Percentiles rank a stretch among this genome's conserved stretches.
Conservation (phyloP, 441 rosid species). For the Adansonia grandidieri region DNA sequence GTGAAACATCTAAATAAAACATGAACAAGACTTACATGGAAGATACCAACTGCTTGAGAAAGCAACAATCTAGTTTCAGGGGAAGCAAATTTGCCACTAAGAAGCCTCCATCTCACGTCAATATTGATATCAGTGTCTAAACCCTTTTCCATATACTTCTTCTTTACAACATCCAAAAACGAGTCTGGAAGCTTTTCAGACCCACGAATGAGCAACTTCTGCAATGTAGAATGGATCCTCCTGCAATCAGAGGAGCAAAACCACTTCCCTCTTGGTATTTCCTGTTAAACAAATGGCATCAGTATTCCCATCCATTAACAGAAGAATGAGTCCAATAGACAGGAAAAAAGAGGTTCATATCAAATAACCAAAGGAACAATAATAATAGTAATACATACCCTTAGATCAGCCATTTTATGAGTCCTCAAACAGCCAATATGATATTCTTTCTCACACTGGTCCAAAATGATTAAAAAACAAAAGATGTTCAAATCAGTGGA, state of each 20-base stretch:
- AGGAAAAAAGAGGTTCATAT: not conserved
- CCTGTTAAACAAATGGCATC: conserved; percentile 49
- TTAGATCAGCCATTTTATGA: conserved; percentile 67
- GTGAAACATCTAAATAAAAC: conserved; percentile 1
- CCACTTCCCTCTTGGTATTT: conserved; percentile 76
- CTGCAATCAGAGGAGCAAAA: conserved; percentile 68
- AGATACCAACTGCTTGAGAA: conserved; percentile 67
- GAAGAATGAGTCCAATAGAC: not conserved
- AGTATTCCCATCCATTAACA: conserved; percentile 14
- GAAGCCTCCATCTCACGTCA: conserved; percentile 70
- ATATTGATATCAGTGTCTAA: conserved; percentile 36
- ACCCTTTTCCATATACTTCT: conserved; percentile 51
- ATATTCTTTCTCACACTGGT: conserved; percentile 78
- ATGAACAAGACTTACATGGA: conserved; percentile 54
- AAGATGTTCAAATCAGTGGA: not conserved
- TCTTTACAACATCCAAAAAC: conserved; percentile 47
- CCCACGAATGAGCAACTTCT: conserved; percentile 51
- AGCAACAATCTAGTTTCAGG: conserved; percentile 59
- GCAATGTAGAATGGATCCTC: conserved; percentile 58
- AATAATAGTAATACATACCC: conserved; percentile 41
- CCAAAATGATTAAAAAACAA: conserved; percentile 14
- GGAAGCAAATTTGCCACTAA: conserved; percentile 56
- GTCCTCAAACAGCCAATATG: conserved; percentile 79
- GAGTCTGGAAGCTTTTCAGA: conserved; percentile 61
- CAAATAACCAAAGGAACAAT: conserved; percentile 2